These are phyloP conservation scores for Ramularia endophylla DNA, from an alignment of 2,329 filamentous ascomycete species.

Conservation along the genomic window DNA sequence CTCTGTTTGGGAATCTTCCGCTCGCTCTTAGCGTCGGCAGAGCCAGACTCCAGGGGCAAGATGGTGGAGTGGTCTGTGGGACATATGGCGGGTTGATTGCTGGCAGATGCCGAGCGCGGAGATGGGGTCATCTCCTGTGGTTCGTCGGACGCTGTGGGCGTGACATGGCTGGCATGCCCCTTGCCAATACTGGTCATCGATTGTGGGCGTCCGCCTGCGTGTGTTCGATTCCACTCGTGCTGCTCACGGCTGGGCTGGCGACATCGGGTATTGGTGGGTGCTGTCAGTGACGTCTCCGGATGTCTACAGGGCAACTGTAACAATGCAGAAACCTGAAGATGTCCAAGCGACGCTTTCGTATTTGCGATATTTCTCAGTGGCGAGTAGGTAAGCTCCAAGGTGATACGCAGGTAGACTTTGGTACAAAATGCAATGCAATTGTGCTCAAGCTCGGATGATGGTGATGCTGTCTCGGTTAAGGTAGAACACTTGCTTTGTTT, in stretches of 20 bases:
- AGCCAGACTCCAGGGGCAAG: slow-evolving; percentile 33
- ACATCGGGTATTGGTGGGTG: slow-evolving; percentile 8
- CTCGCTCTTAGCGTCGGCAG: slow-evolving; percentile 33
- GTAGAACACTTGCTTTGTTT: too few species aligned
- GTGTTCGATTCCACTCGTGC: slow-evolving; percentile 2
- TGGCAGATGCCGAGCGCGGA: slow-evolving; percentile 14
- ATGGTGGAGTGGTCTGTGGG: slow-evolving; percentile 50
- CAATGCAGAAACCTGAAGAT: too few species aligned
- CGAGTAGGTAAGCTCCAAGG: too few species aligned
- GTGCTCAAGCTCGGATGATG: too few species aligned
- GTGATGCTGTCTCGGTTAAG: too few species aligned
- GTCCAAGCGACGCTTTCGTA: too few species aligned
- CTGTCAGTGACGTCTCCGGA: too few species aligned
- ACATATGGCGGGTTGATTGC: slow-evolving; percentile 38
- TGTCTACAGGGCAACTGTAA: too few species aligned
- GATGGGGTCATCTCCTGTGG: slow-evolving; percentile 33
- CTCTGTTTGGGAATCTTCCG: slow-evolving; percentile 62
- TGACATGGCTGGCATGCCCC: slow-evolving; percentile 25
- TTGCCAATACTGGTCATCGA: slow-evolving; percentile 24
- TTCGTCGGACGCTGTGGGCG: slow-evolving; percentile 23
- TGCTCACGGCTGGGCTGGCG: slow-evolving; percentile 7
- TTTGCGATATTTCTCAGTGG: too few species aligned
- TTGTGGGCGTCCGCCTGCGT: slow-evolving; percentile 9
- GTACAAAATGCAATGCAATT: too few species aligned
- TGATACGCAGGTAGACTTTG: too few species aligned